phyloP scores from a whole-genome alignment of 257 asterid genomes.

The Plantago elongata region DNA sequence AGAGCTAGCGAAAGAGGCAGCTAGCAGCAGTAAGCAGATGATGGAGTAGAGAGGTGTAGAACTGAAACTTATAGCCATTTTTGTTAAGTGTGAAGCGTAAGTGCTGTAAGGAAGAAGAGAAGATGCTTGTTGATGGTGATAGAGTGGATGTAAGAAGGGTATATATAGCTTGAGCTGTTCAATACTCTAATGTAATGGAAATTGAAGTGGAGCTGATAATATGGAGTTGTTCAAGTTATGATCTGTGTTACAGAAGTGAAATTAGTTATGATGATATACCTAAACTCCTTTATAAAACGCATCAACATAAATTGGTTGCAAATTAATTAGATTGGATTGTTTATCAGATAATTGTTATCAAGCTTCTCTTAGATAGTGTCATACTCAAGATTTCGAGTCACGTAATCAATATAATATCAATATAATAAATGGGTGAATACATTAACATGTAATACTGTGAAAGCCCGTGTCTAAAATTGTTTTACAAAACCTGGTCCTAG shows the following conservation, averaged over 20 bases:
- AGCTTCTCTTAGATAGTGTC: too few relatives aligned
- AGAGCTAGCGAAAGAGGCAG: slow-evolving; percentile 35
- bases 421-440: too few relatives aligned
- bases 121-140: slow-evolving; percentile 28
- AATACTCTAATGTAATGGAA: background rate
- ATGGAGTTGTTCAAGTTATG: slow-evolving; percentile 38
- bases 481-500: too few relatives aligned
- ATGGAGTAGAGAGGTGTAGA: slow-evolving; percentile 20
- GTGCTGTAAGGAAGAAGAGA: slow-evolving; percentile 1
- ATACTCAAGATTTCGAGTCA: too few relatives aligned
- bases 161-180: slow-evolving; percentile 26
- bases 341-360: too few relatives aligned
- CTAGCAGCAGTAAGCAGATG: slow-evolving; percentile 39
- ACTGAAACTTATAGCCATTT: slow-evolving; percentile 43
- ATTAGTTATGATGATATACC: slow-evolving; percentile 8
- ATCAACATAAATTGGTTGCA: too few relatives aligned
- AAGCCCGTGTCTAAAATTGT: too few relatives aligned
- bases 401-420: too few relatives aligned
- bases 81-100: background rate
- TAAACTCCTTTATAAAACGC: background rate
- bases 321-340: too few relatives aligned
- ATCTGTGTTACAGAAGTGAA: slow-evolving; percentile 4
- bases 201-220: slow-evolving; percentile 58
- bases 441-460: too few relatives aligned
- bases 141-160: slow-evolving; percentile 18